Base-by-base conservation (phyloP, 176 grass and related monocot species). In the Hsuehochloa calcarea region DNA sequence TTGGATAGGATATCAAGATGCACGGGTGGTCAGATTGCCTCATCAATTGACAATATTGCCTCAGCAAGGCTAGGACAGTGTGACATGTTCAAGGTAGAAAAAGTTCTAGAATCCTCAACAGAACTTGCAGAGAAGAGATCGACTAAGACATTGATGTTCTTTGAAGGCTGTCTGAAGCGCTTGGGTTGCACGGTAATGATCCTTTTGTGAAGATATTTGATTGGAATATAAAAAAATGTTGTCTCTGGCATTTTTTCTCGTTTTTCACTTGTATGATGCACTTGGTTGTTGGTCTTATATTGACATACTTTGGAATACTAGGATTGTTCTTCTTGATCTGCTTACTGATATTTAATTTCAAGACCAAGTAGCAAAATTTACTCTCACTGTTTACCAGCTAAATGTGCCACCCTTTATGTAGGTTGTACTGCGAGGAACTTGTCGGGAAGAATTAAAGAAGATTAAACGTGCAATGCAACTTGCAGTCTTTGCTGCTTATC, bases 151-250 rank as follows among this genome's bases (percentile, higher is more conserved):
- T 78, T 97, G 87, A 97, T 97, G 95, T 97, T 95, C 76, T 95
- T 97, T 83, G 93, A 97, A 82, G 95, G 90, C 87, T 97, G 95
- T 71, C 80, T 92, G 72, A 87, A 83, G 64, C 91, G 82, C 39
- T 80, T 95, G 78, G 95, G 95, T 70, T 97, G 95, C 93, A 95
- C 95, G 89, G 95, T 97, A 97, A 97, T 86, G 56, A 12, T 23
- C 67, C 13, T 50, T 63, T 72, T 27, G 31, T 31, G 22, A 66
- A 69, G n/a, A 88, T 27, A 49, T 60, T 62, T 19, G 27, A 71
- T 59, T 75, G 25, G 8, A 65, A 27, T 88, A 13, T 68, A 22
- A 63, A 65, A 52, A 52, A 46, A 46, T 59, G 8, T 6, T 37
- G 3, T 72, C 39, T 44, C 49, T 72, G 35, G 35, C 39, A 50